phyloP scores from a whole-genome alignment of 139 green algal genomes.

The Chlamydomonas applanata region DNA sequence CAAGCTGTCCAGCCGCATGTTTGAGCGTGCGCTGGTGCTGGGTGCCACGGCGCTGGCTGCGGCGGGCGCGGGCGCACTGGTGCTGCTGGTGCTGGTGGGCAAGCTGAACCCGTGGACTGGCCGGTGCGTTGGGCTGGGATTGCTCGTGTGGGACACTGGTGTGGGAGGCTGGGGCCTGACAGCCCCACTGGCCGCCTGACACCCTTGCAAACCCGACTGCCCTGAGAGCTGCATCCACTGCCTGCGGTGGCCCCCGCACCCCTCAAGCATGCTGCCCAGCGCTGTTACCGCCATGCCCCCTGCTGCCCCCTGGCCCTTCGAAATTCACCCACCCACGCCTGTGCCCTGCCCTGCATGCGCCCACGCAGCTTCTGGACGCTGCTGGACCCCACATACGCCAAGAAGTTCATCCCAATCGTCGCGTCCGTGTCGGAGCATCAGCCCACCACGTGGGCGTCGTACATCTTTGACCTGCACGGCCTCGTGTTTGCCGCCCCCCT shows the following conservation, averaged over 20 bases:
- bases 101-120: constrained; percentile 64
- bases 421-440: constrained; percentile 66
- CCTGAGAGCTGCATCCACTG: too few species aligned
- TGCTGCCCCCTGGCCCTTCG: not conserved
- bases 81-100: constrained; percentile 27
- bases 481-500: constrained; percentile 36
- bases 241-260: too few species aligned
- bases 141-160: too few species aligned
- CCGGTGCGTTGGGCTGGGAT: too few species aligned
- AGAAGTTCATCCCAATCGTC: constrained; percentile 65
- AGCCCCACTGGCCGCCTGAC: too few species aligned
- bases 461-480: constrained; percentile 63
- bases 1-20: constrained; percentile 21
- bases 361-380: constrained; percentile 50
- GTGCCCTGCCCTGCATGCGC: not conserved
- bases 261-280: too few species aligned
- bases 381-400: constrained; percentile 63
- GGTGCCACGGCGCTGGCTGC: not conserved
- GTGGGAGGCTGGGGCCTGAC: too few species aligned
- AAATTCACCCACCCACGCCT: not conserved
- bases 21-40: constrained; percentile 7
- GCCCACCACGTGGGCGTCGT: constrained; percentile 63
- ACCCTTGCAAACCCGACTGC: too few species aligned
- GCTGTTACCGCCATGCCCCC: too few species aligned
- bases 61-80: not conserved